Conservation (phyloP, 805 yeast species). For the Metschnikowia santaceciliae region DNA sequence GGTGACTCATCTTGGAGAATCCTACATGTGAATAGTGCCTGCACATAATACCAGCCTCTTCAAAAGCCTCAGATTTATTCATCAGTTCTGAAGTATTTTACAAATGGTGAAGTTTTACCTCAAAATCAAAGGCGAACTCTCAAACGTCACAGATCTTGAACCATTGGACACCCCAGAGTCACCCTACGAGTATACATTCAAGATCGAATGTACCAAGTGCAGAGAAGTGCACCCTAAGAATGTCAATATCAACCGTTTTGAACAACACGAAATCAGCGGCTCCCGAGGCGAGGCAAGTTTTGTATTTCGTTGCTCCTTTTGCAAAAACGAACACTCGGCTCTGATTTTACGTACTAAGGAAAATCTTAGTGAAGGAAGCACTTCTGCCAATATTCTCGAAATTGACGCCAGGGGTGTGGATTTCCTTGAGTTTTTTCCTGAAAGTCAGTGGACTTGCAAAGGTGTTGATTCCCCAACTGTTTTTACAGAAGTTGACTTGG, state of each 20-base stretch:
- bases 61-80: too few species aligned
- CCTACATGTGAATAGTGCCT: not conserved
- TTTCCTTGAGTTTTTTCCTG: conserved; percentile 61
- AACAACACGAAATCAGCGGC: conserved; percentile 59
- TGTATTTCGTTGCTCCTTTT: conserved; percentile 68
- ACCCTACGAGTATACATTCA: conserved; percentile 76
- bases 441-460: conserved; percentile 54
- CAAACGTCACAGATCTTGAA: conserved; percentile 51
- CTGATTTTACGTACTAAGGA: conserved; percentile 30
- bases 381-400: conserved; percentile 47
- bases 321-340: conserved; percentile 45
- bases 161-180: conserved; percentile 56
- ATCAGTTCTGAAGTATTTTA: too few species aligned
- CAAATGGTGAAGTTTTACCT: conserved; percentile 38
- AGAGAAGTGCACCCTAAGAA: conserved; percentile 72
- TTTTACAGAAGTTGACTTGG: conserved; percentile 64
- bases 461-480: conserved; percentile 50
- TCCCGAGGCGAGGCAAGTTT: conserved; percentile 83
- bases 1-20: too few species aligned
- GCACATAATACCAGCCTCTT: not conserved
- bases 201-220: conserved; percentile 72
- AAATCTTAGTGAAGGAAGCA: conserved; percentile 36
- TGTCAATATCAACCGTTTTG: conserved; percentile 64
- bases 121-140: conserved; percentile 43
- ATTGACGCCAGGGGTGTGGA: conserved; percentile 88